These are phyloP conservation scores for Pyrus bretschneideri DNA, from an alignment of 306 rosid genomes.

Conservation along the genomic window DNA sequence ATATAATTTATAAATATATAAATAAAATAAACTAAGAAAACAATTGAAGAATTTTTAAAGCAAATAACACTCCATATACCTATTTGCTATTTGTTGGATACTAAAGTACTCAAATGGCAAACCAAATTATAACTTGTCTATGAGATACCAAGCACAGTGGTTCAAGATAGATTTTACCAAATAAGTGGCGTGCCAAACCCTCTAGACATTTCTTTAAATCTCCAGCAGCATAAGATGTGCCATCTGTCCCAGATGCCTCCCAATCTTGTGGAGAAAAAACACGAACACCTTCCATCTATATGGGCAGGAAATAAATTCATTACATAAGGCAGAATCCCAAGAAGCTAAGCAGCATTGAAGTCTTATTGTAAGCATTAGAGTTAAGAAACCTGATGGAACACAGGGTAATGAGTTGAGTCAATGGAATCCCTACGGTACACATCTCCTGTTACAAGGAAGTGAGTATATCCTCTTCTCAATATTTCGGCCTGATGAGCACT, in stretches of 20 bases:
- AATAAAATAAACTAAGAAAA: too few species aligned
- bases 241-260: conserved; percentile 69
- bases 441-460: conserved; percentile 97
- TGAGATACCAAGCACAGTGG: background rate
- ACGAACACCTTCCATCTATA: conserved; percentile 95
- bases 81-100: background rate
- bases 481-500: conserved; percentile 97
- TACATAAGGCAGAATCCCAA: conserved; percentile 5
- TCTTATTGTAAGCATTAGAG: background rate
- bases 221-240: conserved; percentile 65
- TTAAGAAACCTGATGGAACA: conserved; percentile 78
- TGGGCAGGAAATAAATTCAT: conserved; percentile 9
- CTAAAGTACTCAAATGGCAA: background rate
- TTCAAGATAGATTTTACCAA: conserved; percentile 49
- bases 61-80: background rate
- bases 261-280: conserved; percentile 74
- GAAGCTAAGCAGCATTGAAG: conserved; percentile 14
- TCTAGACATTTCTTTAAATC: conserved; percentile 93
- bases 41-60: background rate
- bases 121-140: background rate
- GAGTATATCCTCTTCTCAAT: conserved; percentile 69
- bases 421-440: conserved; percentile 98
- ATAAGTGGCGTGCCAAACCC: conserved; percentile 87
- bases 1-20: background rate
- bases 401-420: conserved; percentile 96